Base-by-base conservation (phyloP, 176 grass and related monocot genomes). In the Oropetium thomaeum region DNA sequence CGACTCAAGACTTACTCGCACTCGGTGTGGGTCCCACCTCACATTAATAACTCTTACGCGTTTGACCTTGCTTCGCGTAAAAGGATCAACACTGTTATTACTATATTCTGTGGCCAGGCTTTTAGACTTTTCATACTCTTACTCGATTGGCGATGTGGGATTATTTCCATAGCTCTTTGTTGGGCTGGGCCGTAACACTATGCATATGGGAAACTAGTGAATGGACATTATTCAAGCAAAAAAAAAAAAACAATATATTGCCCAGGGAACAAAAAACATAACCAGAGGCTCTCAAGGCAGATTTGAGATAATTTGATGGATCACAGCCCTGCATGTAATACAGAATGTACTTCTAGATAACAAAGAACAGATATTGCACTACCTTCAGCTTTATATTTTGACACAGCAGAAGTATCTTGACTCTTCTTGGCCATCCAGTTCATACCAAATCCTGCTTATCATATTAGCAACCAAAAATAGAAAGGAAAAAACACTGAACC, bases 301-400 rank as follows among this genome's bases (percentile, higher is more conserved):
- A 63, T 38, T 49, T 48, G 59, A 32, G 19, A 55, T 30, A 39
- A 29, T 13, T 20, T 23, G 1, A 62, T 49, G 47, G 19, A 25
- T n/a, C 16, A 33, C 32, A 70, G 5, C 4, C 52, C 37, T 42
- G 28, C 30, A 30, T 44, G 6, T 74, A 42, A 28, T 22, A 27
- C 45, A 3, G 30, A 65, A 77, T 71, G 42, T 29, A 63, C 23
- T 41, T 12, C 31, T 11, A 58, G 27, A 15, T 29, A 85, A 66
- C 31, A 41, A 78, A 65, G 38, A 52, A 40, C 7, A 80, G 27
- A 38, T 62, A 35, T 32, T 63, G 41, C 35, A 81, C 73, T 12
- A 78, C 81, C 83, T 70, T 86, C 76, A 19, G 32, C 57, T 41
- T 84, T 84, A 41, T 69, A 34, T 12, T 74, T 67, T 49, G 81